phyloP scores from a whole-genome alignment of 352 stramenopile species.

The Peronospora destructor region DNA sequence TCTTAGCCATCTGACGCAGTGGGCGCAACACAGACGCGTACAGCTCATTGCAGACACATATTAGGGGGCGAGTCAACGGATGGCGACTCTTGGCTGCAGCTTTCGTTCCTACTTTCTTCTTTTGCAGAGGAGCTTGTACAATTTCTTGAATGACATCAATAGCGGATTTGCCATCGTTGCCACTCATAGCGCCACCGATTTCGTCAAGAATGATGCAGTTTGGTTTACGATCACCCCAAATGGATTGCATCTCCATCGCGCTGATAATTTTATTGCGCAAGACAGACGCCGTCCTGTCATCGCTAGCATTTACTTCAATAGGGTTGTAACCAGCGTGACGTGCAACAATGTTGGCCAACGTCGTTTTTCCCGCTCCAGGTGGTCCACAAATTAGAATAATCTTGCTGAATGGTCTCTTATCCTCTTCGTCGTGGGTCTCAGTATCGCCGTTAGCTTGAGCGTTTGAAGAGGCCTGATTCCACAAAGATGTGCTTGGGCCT shows the following conservation, averaged over 20 bases:
- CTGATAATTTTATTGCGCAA: constrained; percentile 89
- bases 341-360: constrained; percentile 94
- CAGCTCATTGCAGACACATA: constrained; percentile 99
- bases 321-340: constrained; percentile 94
- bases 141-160: constrained; percentile 92
- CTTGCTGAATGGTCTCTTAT: constrained; percentile 59
- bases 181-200: constrained; percentile 93
- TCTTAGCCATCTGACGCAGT: constrained; percentile 89
- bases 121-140: constrained; percentile 72
- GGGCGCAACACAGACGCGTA: constrained; percentile 92
- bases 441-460: constrained; percentile 6
- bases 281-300: constrained; percentile 91
- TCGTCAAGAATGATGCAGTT: constrained; percentile 99
- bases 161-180: constrained; percentile 72
- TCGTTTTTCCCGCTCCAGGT: constrained; percentile 94
- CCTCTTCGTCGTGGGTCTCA: constrained; percentile 31
- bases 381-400: constrained; percentile 94
- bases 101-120: constrained; percentile 38
- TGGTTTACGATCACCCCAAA: constrained; percentile 82
- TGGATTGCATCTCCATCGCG: constrained; percentile 90
- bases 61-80: constrained; percentile 89
- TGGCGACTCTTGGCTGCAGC: constrained; percentile 39
- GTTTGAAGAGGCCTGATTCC: constrained; percentile 7
- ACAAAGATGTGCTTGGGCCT: constrained; percentile 8
- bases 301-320: constrained; percentile 96